Evolutionary conservation across 306 rosid species (phyloP).

Genomic region (Quercus glauca): DNA sequence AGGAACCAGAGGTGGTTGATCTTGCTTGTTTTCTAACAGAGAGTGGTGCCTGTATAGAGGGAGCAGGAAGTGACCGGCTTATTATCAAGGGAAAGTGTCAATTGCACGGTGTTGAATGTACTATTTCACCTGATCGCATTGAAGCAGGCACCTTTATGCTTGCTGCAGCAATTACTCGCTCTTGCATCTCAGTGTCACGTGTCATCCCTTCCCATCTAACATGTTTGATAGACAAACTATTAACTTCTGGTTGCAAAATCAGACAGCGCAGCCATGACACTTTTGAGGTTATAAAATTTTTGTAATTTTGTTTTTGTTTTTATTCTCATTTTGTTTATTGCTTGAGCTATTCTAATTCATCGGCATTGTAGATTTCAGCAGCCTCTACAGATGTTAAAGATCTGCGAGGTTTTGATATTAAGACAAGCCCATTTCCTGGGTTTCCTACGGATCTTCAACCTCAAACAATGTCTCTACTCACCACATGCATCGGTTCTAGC

Average conservation of each 20-base stretch:
- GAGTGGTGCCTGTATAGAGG: constrained; percentile 30
- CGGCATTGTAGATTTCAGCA: constrained; percentile 27
- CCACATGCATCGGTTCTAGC: constrained; percentile 30
- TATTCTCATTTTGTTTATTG: neutral
- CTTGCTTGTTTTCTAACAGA: constrained; percentile 22
- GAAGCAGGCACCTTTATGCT: constrained; percentile 41
- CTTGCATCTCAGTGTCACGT: constrained; percentile 30
- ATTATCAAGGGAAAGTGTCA: constrained; percentile 30
- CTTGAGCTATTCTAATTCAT: neutral
- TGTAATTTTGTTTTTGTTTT: neutral
- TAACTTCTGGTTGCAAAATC: constrained; percentile 31
- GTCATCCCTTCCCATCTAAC: constrained; percentile 29
- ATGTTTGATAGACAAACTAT: constrained; percentile 25
- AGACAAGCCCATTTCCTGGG: constrained; percentile 32
- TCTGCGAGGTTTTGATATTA: constrained; percentile 20
- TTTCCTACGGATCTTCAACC: constrained; percentile 43
- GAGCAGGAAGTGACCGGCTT: constrained; percentile 31
- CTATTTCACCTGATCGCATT: constrained; percentile 31
- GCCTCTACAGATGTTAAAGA: constrained; percentile 5
- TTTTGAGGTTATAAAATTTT: constrained; percentile 15
- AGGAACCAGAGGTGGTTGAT: constrained; percentile 40
- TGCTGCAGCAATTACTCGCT: constrained; percentile 36
- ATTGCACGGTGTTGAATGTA: constrained; percentile 21
- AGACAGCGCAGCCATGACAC: constrained; percentile 15
- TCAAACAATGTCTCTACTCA: constrained; percentile 30